A percentile compares a stretch with the other conserved stretches of the same genome.
These are phyloP conservation scores for Acanthamoeba pearcei DNA, from an alignment of 208 protist genomes.

Conservation along the genomic window DNA sequence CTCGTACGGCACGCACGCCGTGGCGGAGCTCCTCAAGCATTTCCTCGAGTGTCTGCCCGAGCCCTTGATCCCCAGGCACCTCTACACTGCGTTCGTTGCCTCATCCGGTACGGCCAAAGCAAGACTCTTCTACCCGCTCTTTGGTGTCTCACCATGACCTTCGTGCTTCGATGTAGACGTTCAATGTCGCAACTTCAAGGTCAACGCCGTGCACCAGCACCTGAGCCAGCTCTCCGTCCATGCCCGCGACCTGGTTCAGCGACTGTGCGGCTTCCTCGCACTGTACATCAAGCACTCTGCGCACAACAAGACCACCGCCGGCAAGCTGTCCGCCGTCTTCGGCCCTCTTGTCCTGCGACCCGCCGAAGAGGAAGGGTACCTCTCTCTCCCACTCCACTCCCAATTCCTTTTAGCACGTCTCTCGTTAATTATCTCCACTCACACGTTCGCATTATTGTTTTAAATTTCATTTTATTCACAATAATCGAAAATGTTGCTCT, in stretches of 20 bases:
- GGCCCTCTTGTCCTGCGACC: background rate
- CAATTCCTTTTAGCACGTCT: too few species aligned
- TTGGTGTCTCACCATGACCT: background rate
- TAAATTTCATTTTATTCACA: background rate
- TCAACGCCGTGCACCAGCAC: background rate
- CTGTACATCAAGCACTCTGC: conserved; percentile 31
- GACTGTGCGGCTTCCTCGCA: conserved; percentile 6
- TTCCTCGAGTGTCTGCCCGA: conserved; percentile 21
- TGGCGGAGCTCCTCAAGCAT: conserved; percentile 9
- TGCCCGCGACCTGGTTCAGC: background rate
- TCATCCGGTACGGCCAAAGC: background rate
- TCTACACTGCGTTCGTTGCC: background rate
- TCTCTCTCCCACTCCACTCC: background rate
- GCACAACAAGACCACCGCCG: conserved; percentile 19
- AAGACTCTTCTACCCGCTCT: background rate
- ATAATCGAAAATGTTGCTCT: background rate
- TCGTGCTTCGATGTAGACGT: background rate
- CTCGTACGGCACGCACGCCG: conserved; percentile 6
- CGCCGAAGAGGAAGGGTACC: conserved; percentile 9
- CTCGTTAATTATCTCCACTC: background rate
- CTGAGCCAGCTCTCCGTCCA: conserved; percentile 5
- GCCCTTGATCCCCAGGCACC: background rate
- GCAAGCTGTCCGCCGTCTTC: background rate
- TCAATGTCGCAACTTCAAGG: background rate
- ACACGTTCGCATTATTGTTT: background rate